These are phyloP conservation scores for Papilionanthe hybrid DNA, from an alignment of 116 monocot genomes.

Conservation along the genomic window DNA sequence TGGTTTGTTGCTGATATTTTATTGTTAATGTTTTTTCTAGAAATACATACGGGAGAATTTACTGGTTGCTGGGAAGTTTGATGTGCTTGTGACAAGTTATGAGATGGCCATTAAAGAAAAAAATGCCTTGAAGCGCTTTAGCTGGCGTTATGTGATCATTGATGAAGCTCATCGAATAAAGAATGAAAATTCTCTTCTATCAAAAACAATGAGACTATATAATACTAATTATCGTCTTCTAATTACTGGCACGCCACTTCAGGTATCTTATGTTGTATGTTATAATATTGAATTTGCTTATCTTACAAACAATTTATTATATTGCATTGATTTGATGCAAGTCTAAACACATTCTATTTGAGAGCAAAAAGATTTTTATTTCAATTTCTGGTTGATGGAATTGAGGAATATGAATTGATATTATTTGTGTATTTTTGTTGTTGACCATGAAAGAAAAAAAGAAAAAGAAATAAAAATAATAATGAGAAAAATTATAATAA, in stretches of 20 bases:
- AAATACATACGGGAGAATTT: slow-evolving; percentile 79
- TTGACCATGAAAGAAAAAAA: no score
- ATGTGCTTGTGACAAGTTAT: slow-evolving; percentile 94
- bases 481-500: no score
- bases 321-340: neutral
- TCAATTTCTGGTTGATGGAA: neutral
- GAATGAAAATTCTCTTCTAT: slow-evolving; percentile 97
- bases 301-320: neutral
- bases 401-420: neutral
- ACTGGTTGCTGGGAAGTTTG: slow-evolving; percentile 90
- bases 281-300: neutral
- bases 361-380: neutral
- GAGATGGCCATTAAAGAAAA: slow-evolving; percentile 99
- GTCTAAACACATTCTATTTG: neutral
- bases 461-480: no score
- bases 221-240: slow-evolving; percentile 91
- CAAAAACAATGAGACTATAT: slow-evolving; percentile 93
- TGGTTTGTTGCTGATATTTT: neutral
- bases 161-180: slow-evolving; percentile 99
- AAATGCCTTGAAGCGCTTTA: slow-evolving; percentile 67
- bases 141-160: slow-evolving; percentile 97
- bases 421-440: neutral
- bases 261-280: slow-evolving; percentile 33
- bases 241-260: slow-evolving; percentile 94
- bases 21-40: slow-evolving; percentile 35